A percentile compares a stretch with the other conserved stretches of the same genome.
Conservation (phyloP, 306 rosid genomes). For the Vigna hirtella region DNA sequence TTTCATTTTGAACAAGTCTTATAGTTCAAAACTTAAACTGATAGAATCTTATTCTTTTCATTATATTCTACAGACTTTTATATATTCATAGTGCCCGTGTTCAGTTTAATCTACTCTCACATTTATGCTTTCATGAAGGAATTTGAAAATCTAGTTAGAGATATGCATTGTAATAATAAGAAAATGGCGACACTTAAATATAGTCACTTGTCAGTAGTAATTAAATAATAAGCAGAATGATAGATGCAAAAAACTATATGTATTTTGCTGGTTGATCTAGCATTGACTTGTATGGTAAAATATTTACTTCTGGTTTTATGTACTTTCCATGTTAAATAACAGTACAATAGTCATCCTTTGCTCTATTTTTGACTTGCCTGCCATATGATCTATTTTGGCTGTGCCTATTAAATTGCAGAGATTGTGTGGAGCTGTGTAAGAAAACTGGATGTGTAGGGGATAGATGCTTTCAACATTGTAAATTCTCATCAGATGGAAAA, state of each 20-base stretch:
- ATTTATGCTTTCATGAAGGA: slow-evolving; percentile 16
- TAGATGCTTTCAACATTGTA: slow-evolving; percentile 94
- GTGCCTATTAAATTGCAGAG: slow-evolving; percentile 57
- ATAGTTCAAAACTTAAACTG: not conserved
- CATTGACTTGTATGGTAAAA: slow-evolving; percentile 29
- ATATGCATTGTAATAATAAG: not conserved
- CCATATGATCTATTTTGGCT: slow-evolving; percentile 31
- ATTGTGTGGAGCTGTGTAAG: slow-evolving; percentile 80
- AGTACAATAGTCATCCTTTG: not conserved
- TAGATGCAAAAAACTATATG: not conserved
- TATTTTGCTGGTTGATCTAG: slow-evolving; percentile 9
- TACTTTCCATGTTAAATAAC: not conserved
- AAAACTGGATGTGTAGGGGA: slow-evolving; percentile 87
- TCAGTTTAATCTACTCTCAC: slow-evolving; percentile 4
- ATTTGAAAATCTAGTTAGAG: not conserved
- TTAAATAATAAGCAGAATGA: slow-evolving; percentile 12
- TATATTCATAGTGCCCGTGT: not conserved
- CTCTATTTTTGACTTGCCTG: slow-evolving; percentile 8
- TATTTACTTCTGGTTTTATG: slow-evolving; percentile 11
- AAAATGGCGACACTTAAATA: slow-evolving; percentile 11
- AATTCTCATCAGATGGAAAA: slow-evolving; percentile 96
- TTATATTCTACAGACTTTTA: not conserved
- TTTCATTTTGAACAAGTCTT: slow-evolving; percentile 9
- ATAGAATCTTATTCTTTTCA: not conserved
- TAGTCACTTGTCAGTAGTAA: slow-evolving; percentile 19